A percentile compares a stretch with the other conserved stretches of the same genome.
Evolutionary conservation across 805 yeast genomes (phyloP).

Genomic region (Nakazawaea siamensis): DNA sequence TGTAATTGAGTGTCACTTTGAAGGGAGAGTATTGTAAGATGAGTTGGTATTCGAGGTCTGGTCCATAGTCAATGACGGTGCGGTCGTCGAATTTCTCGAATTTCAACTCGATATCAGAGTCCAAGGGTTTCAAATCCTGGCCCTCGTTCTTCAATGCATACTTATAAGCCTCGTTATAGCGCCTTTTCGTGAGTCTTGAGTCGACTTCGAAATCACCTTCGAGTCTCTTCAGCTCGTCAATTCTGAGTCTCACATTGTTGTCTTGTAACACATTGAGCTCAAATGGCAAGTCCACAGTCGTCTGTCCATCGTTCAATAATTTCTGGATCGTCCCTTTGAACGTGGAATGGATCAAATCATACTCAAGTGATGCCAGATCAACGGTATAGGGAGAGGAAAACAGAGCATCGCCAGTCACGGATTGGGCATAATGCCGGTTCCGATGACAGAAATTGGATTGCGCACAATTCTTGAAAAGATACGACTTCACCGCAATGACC

Average conservation of each 20-base stretch:
- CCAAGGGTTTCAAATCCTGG: constrained; percentile 15
- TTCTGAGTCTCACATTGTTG: constrained; percentile 49
- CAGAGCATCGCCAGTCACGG: constrained; percentile 18
- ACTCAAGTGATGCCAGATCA: constrained; percentile 25
- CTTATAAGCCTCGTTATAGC: constrained; percentile 53
- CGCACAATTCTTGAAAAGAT: constrained; percentile 68
- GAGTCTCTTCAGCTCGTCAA: constrained; percentile 53
- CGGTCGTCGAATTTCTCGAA: constrained; percentile 14
- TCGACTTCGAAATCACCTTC: constrained; percentile 16
- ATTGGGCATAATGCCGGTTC: constrained; percentile 57
- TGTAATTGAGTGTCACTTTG: constrained; percentile 36
- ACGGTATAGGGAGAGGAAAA: constrained; percentile 32
- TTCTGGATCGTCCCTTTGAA: constrained; percentile 43
- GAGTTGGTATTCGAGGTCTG: constrained; percentile 28
- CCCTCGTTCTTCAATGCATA: constrained; percentile 41
- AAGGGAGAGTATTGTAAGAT: constrained; percentile 40
- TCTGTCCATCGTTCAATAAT: constrained; percentile 25
- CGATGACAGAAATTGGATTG: constrained; percentile 81
- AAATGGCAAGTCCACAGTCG: constrained; percentile 43
- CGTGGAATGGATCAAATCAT: constrained; percentile 20
- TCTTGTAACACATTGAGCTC: constrained; percentile 46
- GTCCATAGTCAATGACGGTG: constrained; percentile 27
- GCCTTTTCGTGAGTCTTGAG: constrained; percentile 28
- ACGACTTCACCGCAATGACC: constrained; percentile 43
- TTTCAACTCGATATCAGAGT: constrained; percentile 15